phyloP scores from a whole-genome alignment of 1,284 basidiomycete genomes.

The Fomitopsis betulina region DNA sequence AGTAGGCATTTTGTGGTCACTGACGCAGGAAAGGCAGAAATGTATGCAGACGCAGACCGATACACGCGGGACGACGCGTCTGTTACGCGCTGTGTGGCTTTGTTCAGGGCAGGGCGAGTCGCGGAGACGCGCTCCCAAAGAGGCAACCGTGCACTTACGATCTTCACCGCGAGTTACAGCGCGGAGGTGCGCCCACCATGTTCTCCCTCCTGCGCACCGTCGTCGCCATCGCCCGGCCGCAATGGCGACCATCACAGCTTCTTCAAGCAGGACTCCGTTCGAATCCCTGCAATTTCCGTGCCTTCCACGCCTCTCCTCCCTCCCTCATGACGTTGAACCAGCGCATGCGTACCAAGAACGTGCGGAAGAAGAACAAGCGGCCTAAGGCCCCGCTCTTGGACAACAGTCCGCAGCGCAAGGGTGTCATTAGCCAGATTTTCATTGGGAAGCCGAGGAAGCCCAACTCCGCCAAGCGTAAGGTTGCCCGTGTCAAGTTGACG shows the following conservation, averaged over 20 bases:
- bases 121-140: conserved; percentile 16
- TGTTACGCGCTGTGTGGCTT: conserved; percentile 15
- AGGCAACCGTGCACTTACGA: background rate
- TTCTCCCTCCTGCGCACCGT: conserved; percentile 37
- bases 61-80: conserved; percentile 14
- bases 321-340: conserved; percentile 76
- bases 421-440: conserved; percentile 83
- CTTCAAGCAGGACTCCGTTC: conserved; percentile 9
- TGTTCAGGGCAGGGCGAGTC: conserved; percentile 35
- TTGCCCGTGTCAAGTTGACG: conserved; percentile 89
- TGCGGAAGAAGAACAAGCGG: conserved; percentile 45
- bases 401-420: conserved; percentile 81
- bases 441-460: conserved; percentile 95
- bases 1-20: conserved; percentile 34
- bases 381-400: conserved; percentile 78
- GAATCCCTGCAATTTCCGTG: conserved; percentile 29
- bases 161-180: conserved; percentile 2
- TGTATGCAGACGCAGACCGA: background rate
- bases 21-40: background rate
- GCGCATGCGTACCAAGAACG: conserved; percentile 55
- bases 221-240: conserved; percentile 21
- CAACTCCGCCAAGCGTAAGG: conserved; percentile 97
- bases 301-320: conserved; percentile 64
- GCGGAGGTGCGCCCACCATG: conserved; percentile 29
- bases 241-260: conserved; percentile 12